These are phyloP conservation scores for Solanum pennellii DNA, from an alignment of 257 asterid genomes.

Conservation along the genomic window DNA sequence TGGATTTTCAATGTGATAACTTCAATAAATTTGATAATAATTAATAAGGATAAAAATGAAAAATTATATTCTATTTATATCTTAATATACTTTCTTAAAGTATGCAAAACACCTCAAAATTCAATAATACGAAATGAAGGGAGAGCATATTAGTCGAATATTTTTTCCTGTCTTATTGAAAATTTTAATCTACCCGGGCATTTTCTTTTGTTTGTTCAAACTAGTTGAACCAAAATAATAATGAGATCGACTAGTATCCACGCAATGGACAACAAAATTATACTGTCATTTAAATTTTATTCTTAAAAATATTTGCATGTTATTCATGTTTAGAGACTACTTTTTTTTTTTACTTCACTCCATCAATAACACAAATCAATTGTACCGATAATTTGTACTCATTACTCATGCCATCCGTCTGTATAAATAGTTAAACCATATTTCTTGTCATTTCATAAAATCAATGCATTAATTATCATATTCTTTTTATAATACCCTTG, in stretches of 20 bases:
- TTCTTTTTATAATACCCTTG: background rate
- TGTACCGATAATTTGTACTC: background rate
- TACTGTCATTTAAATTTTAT: background rate
- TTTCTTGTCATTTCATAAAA: background rate
- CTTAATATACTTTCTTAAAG: too few relatives aligned
- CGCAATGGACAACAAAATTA: background rate
- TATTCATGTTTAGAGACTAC: background rate
- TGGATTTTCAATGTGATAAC: too few relatives aligned
- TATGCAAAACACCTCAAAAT: too few relatives aligned
- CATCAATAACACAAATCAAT: background rate
- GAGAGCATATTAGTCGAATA: too few relatives aligned
- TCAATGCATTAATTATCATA: too few relatives aligned
- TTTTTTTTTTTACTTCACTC: too few relatives aligned
- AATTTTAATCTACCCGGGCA: background rate
- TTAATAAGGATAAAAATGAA: too few relatives aligned
- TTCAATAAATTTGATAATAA: too few relatives aligned
- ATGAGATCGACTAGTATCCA: background rate
- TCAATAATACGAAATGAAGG: too few relatives aligned
- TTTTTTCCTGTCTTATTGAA: background rate
- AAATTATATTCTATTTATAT: too few relatives aligned
- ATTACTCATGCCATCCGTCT: background rate
- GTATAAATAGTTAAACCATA: too few relatives aligned
- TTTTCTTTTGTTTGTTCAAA: background rate
- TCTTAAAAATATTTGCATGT: too few relatives aligned
- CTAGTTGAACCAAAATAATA: background rate